A percentile compares a stretch with the other conserved stretches of the same genome.
phyloP scores from a whole-genome alignment of 2,329 filamentous ascomycete species.

The Graphiopsis chlorocephala region DNA sequence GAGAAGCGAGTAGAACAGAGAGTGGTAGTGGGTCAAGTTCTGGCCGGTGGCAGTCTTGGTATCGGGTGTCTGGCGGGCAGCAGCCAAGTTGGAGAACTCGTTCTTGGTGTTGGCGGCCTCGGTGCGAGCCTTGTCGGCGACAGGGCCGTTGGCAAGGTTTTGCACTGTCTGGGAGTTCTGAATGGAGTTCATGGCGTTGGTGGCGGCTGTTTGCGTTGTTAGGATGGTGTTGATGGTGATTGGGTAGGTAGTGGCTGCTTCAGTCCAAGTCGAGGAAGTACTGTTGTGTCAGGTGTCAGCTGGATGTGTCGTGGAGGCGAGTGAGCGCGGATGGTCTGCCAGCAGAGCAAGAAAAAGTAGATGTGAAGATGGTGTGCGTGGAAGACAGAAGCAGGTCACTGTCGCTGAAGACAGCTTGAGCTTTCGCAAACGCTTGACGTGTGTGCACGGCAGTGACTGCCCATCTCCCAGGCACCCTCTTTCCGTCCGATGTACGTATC shows the following conservation, averaged over 20 bases:
- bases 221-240: not conserved
- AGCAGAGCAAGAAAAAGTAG: not conserved
- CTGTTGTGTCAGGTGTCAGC: slow-evolving; percentile 15
- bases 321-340: slow-evolving; percentile 7
- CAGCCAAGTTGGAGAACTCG: slow-evolving; percentile 59
- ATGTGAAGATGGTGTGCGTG: not conserved
- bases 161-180: slow-evolving; percentile 51
- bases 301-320: not conserved
- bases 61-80: slow-evolving; percentile 52
- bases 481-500: slow-evolving; percentile 6
- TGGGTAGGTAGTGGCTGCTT: not conserved
- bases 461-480: slow-evolving; percentile 12
- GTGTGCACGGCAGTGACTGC: not conserved
- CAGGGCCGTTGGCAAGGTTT: slow-evolving; percentile 50
- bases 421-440: not conserved
- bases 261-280: not conserved
- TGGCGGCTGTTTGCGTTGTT: slow-evolving; percentile 41
- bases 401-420: not conserved
- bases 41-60: slow-evolving; percentile 59
- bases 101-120: slow-evolving; percentile 55
- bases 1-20: slow-evolving; percentile 63
- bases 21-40: slow-evolving; percentile 65
- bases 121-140: slow-evolving; percentile 56
- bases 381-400: not conserved
- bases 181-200: slow-evolving; percentile 47